Evolutionary conservation across 345 rosid species (phyloP).

Genomic region (Eucalyptus camaldulensis): DNA sequence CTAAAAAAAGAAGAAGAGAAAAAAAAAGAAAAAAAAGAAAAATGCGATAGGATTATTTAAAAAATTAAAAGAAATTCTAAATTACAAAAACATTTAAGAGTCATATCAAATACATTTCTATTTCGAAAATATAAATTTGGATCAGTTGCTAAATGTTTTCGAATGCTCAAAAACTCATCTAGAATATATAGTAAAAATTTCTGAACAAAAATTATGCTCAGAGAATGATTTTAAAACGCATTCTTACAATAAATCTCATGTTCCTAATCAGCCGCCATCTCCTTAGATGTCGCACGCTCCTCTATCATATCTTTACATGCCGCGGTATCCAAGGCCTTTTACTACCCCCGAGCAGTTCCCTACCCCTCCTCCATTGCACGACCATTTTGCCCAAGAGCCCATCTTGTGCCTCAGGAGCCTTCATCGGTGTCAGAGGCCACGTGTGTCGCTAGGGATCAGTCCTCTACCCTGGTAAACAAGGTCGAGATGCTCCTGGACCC

Average conservation of each 20-base stretch:
- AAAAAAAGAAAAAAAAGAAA: too few relatives aligned
- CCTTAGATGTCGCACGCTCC: background rate
- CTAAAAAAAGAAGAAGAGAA: too few relatives aligned
- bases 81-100: accelerated
- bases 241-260: background rate
- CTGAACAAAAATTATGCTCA: accelerated
- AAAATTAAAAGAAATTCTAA: too few relatives aligned
- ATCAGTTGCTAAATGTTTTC: accelerated
- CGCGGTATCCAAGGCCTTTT: background rate
- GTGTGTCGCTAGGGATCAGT: background rate
- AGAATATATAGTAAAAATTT: too few relatives aligned
- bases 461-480: background rate
- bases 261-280: background rate
- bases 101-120: accelerated
- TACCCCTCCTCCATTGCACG: background rate
- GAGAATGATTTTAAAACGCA: too few relatives aligned
- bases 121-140: too few relatives aligned
- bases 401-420: background rate
- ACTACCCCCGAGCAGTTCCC: background rate
- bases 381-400: background rate
- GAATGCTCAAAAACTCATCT: too few relatives aligned
- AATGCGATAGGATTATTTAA: accelerated
- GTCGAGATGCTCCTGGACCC: background rate
- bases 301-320: background rate
- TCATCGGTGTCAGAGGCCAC: background rate